A percentile compares a stretch with the other conserved stretches of the same genome.
Evolutionary conservation across 305 asterid genomes (phyloP).

Genomic region (Fraxinus platypoda): DNA sequence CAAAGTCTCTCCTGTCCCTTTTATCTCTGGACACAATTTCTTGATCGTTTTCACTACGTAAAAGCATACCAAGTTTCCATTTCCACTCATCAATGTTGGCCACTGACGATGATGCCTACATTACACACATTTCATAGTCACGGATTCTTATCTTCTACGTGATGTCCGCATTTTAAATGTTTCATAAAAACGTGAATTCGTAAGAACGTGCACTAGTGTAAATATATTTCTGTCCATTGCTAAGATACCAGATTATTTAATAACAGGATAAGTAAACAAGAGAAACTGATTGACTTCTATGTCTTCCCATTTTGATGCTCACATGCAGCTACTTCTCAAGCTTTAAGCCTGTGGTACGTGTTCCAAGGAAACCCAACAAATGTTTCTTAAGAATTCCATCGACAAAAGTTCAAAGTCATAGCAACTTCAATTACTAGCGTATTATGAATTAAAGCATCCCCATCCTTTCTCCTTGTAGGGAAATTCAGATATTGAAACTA

Average conservation of each 20-base stretch:
- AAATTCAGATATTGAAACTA: background rate
- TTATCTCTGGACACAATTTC: slow-evolving; percentile 88
- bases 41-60: slow-evolving; percentile 67
- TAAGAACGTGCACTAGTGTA: background rate
- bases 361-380: background rate
- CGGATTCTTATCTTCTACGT: background rate
- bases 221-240: background rate
- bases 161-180: slow-evolving; percentile 1
- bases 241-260: background rate
- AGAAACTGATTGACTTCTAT: background rate
- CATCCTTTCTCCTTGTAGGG: background rate
- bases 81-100: slow-evolving; percentile 98
- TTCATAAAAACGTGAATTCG: background rate
- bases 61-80: slow-evolving; percentile 89
- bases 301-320: background rate
- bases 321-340: background rate
- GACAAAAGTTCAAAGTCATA: background rate
- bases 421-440: background rate
- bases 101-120: slow-evolving; percentile 93
- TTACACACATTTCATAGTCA: slow-evolving; percentile 17
- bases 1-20: slow-evolving; percentile 89
- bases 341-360: background rate
- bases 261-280: background rate
- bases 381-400: background rate
- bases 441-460: background rate